phyloP scores from a whole-genome alignment of 371 early-diverging fungal genomes.

The Mortierella sp. region DNA sequence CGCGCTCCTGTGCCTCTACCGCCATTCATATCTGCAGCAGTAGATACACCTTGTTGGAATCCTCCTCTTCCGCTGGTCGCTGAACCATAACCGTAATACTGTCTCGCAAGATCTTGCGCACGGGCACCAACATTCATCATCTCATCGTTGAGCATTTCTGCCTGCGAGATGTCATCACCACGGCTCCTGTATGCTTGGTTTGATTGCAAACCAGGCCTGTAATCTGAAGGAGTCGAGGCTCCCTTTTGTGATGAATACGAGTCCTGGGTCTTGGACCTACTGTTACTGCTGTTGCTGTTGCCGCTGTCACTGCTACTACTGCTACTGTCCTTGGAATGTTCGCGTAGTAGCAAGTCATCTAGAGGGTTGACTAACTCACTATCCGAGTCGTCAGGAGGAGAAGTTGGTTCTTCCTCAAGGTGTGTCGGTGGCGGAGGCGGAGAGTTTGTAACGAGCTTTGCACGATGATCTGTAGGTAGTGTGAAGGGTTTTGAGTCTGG shows the following conservation, averaged over 20 bases:
- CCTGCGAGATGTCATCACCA: conserved; percentile 23
- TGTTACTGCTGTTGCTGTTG: not conserved
- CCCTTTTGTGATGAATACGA: conserved; percentile 1
- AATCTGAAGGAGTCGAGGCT: conserved; percentile 27
- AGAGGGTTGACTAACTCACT: no score
- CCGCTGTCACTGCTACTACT: not conserved
- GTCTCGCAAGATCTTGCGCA: conserved; percentile 10
- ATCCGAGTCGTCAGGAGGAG: not conserved
- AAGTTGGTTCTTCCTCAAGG: not conserved
- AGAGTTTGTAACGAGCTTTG: conserved; percentile 31
- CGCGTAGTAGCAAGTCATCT: no score
- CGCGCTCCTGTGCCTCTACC: not conserved
- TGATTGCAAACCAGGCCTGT: conserved; percentile 33
- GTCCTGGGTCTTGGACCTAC: not conserved
- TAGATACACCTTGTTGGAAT: no score
- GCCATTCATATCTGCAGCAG: not conserved
- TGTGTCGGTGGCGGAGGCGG: conserved; percentile 34
- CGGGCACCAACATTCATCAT: conserved; percentile 25
- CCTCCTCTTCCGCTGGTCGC: no score
- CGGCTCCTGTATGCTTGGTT: conserved; percentile 19
- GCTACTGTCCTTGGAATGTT: not conserved
- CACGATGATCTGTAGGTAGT: conserved; percentile 30
- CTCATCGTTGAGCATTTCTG: conserved; percentile 22
- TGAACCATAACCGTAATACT: conserved; percentile 4
- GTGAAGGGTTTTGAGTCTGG: not conserved